Conservation (phyloP, 495 filamentous ascomycete genomes). For the Annulohypoxylon nitens region DNA sequence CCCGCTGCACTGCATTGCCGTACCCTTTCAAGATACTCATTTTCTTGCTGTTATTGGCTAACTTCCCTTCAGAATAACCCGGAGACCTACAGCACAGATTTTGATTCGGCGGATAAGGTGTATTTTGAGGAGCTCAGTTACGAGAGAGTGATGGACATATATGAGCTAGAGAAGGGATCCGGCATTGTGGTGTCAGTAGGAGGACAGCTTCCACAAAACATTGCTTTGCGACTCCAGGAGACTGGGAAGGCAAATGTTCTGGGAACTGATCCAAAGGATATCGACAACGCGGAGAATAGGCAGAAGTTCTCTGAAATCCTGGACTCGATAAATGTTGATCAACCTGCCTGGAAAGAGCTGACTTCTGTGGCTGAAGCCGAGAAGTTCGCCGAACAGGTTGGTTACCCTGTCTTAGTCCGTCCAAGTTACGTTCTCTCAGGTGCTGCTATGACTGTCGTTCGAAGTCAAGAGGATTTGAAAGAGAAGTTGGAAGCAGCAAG, state of each 20-base stretch:
- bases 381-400: conserved; percentile 86
- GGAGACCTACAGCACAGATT: conserved; percentile 90
- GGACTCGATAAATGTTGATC: conserved; percentile 93
- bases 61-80: conserved; percentile 72
- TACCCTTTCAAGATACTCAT: neutral
- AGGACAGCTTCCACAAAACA: conserved; percentile 96
- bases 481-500: conserved; percentile 90
- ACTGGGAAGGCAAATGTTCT: conserved; percentile 88
- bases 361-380: conserved; percentile 90
- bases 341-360: conserved; percentile 97
- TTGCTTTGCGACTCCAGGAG: conserved; percentile 94
- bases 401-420: conserved; percentile 93
- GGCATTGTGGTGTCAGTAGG: conserved; percentile 97
- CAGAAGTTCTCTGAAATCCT: conserved; percentile 99
- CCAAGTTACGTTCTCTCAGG: conserved; percentile 98
- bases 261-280: conserved; percentile 91
- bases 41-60: conserved; percentile 35
- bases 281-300: conserved; percentile 96
- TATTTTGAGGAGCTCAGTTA: conserved; percentile 99
- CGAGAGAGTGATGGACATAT: conserved; percentile 98
- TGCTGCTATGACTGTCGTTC: conserved; percentile 99
- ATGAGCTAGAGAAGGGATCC: conserved; percentile 87
- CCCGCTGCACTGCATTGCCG: neutral
- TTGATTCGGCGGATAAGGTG: conserved; percentile 91
- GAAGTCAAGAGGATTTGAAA: conserved; percentile 88